phyloP scores from a whole-genome alignment of 495 filamentous ascomycete genomes.

The Parathielavia appendiculata region DNA sequence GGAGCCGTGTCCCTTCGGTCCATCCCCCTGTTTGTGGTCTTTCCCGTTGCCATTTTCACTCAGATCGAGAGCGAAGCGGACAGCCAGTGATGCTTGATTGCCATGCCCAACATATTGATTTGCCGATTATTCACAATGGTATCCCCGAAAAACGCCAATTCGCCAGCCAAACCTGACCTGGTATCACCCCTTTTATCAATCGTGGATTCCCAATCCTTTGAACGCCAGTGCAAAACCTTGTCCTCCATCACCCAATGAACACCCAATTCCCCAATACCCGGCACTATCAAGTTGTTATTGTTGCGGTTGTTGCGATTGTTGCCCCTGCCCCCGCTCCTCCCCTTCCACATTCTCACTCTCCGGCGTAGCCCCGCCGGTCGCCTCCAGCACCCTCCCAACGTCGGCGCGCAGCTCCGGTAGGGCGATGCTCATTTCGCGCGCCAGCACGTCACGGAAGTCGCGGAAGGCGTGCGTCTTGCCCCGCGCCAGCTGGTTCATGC shows the following conservation, averaged over 20 bases:
- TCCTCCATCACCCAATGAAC: neutral
- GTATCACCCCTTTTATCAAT: neutral
- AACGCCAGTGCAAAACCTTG: neutral
- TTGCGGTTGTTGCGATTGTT: neutral
- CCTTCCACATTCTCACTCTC: conserved; percentile 40
- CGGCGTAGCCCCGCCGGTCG: conserved; percentile 27
- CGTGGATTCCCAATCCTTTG: neutral
- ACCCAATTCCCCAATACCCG: neutral
- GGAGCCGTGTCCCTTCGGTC: too few relatives aligned
- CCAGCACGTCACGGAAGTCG: conserved; percentile 74
- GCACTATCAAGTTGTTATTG: neutral
- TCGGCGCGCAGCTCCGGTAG: conserved; percentile 74
- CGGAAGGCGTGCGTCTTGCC: conserved; percentile 80
- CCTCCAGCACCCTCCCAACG: conserved; percentile 56
- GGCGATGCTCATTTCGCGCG: conserved; percentile 67
- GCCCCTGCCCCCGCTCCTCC: neutral
- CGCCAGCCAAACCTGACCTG: neutral
- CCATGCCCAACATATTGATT: too few relatives aligned
- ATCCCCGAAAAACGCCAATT: conserved; percentile 1
- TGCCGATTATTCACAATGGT: neutral
- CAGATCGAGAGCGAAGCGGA: too few relatives aligned
- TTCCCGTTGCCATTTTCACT: too few relatives aligned
- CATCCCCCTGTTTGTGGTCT: too few relatives aligned
- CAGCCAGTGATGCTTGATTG: too few relatives aligned
- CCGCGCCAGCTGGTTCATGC: conserved; percentile 75